Evolutionary conservation across 2,329 filamentous ascomycete genomes (phyloP), one percentile per base, ranked within the genome.

Genomic region (Alternaria novae-zelandiae): DNA sequence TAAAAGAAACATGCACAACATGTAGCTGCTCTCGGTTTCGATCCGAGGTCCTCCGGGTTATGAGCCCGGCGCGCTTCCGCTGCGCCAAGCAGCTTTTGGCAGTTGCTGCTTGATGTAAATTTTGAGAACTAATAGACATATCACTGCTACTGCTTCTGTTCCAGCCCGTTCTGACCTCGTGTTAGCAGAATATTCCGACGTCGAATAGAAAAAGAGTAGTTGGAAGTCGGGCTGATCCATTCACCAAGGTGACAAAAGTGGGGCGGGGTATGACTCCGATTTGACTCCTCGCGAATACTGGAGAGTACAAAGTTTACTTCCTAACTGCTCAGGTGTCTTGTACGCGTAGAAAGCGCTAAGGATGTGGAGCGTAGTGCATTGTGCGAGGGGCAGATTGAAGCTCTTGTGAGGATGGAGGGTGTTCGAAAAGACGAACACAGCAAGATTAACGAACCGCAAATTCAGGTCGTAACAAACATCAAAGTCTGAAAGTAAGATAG

Each of bases 41-140:
- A 75, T 77, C 73, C 62, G 64, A 58, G 61, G 74, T 75, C 74
- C 74, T 78, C 74, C 74, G 74, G 74, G 74, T 77, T 77, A 76
- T 78, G 75, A 77, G 74, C 74, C 75, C 74, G 74, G 74, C 75
- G 74, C 75, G 74, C 74, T 77, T 75, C 74, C 74, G 70, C 74
- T 78, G 74, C 74, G 75, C 75, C 74, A 76, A 66, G 71, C 69
- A 76, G 74, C 74, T 77, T 70, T 72, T 43, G 21, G 15, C 46
- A 25, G 23, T 62, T 36, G 32, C 32, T 36, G 32, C 30, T 55
- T 45, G 44, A 57, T 64, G 51, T 26, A 13, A 10, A 20, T n/a
- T 2, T 36, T 20, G 4, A 5, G 13, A 23, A 32, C 15, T 20
- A 20, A 41, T 41, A 41, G 1, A 36, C 15, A 8, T n/a, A 36